A percentile compares a stretch with the other conserved stretches of the same genome.
These are phyloP conservation scores for Colletotrichum liriopes DNA, from an alignment of 2,329 filamentous ascomycete species.

Conservation along the genomic window DNA sequence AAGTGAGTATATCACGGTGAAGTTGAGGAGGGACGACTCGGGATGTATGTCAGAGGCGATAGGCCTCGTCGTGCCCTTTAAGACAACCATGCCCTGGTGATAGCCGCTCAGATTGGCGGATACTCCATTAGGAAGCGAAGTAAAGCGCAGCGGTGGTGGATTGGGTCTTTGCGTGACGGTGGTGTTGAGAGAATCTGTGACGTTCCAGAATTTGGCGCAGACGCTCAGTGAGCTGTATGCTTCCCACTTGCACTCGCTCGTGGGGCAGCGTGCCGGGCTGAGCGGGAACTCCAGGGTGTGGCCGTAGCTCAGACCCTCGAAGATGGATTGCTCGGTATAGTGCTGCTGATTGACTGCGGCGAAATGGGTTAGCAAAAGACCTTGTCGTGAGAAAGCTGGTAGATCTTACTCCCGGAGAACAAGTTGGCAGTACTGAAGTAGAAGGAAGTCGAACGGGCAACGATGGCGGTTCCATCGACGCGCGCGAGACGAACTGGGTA, in stretches of 20 bases:
- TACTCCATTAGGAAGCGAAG: not conserved
- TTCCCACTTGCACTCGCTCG: conserved; percentile 8
- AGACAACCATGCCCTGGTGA: not conserved
- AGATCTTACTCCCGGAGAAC: not conserved
- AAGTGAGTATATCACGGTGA: conserved; percentile 20
- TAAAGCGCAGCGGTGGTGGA: not conserved
- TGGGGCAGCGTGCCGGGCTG: conserved; percentile 16
- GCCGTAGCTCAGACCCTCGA: conserved; percentile 20
- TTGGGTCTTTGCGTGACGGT: not conserved
- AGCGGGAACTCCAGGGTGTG: conserved; percentile 16
- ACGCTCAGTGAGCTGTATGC: conserved; percentile 11
- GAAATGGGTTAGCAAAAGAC: not conserved
- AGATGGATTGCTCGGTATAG: conserved; percentile 10
- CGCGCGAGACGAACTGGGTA: conserved; percentile 16
- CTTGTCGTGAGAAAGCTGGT: not conserved
- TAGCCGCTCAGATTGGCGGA: not conserved
- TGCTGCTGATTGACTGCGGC: not conserved
- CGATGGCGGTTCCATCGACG: conserved; percentile 6
- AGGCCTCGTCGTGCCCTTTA: not conserved
- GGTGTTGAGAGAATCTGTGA: not conserved
- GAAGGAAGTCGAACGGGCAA: conserved; percentile 18
- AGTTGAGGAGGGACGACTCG: conserved; percentile 27
- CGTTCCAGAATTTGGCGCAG: conserved; percentile 21
- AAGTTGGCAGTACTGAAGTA: conserved; percentile 12
- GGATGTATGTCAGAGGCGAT: conserved; percentile 2